Conservation (phyloP, 805 yeast species). For the Hermanozyma aechmeae region DNA sequence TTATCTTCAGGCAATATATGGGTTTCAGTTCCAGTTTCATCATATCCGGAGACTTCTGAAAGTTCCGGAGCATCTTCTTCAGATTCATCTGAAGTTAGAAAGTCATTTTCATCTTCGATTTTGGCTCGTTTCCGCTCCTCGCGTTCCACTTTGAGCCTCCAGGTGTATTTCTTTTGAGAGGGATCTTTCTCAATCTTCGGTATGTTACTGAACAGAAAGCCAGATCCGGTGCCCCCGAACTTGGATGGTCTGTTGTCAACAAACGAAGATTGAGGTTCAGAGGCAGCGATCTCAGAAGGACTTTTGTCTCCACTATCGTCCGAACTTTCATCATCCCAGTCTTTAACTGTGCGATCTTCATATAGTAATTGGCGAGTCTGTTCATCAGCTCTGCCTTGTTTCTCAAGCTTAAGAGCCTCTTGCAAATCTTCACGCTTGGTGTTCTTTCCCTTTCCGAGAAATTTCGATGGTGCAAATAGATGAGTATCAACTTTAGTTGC, state of each 20-base stretch:
- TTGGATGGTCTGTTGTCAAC: constrained; percentile 64
- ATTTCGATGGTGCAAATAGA: constrained; percentile 61
- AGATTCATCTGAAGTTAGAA: constrained; percentile 30
- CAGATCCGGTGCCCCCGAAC: constrained; percentile 53
- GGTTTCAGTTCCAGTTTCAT: constrained; percentile 11
- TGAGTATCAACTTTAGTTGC: constrained; percentile 64
- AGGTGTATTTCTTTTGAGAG: constrained; percentile 52
- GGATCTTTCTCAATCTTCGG: constrained; percentile 32
- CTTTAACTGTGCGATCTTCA: constrained; percentile 56
- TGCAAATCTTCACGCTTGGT: constrained; percentile 60
- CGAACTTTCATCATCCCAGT: constrained; percentile 37
- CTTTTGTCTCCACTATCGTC: constrained; percentile 14
- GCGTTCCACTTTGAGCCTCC: constrained; percentile 42
- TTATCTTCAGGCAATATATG: background rate
- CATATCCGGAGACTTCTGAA: background rate
- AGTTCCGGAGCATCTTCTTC: constrained; percentile 6
- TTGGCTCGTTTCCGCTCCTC: constrained; percentile 29
- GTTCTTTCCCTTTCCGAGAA: constrained; percentile 64
- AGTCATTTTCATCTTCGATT: constrained; percentile 57
- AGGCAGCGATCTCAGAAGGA: constrained; percentile 4
- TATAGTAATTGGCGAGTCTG: constrained; percentile 53
- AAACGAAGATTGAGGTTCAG: constrained; percentile 33
- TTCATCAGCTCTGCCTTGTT: constrained; percentile 61
- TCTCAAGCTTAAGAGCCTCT: constrained; percentile 69
- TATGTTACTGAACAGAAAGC: constrained; percentile 58